A percentile compares a stretch with the other conserved stretches of the same genome.
Evolutionary conservation across 768 basidiomycete species (phyloP).

Genomic region (Leccinum ochraceum): DNA sequence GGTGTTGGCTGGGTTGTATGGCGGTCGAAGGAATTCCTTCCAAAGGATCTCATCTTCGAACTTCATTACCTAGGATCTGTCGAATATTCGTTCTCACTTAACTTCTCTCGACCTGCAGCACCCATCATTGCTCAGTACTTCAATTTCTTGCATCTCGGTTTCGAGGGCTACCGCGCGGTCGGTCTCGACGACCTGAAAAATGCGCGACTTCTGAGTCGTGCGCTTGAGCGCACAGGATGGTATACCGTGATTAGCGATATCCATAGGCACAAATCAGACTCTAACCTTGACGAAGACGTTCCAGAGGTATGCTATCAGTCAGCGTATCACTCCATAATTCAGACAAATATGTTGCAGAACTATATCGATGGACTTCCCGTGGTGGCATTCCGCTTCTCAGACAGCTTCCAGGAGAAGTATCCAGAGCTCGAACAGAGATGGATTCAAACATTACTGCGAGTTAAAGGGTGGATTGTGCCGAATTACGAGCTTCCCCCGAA

Average conservation of each 20-base stretch:
- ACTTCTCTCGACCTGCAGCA: slow-evolving; percentile 62
- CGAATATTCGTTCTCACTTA: slow-evolving; percentile 76
- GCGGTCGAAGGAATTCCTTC: slow-evolving; percentile 55
- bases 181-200: slow-evolving; percentile 55
- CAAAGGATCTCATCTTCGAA: slow-evolving; percentile 71
- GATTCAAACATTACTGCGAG: slow-evolving; percentile 51
- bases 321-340: background rate
- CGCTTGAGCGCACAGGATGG: slow-evolving; percentile 57
- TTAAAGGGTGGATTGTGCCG: slow-evolving; percentile 59
- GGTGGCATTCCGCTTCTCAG: slow-evolving; percentile 55
- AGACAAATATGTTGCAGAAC: slow-evolving; percentile 21
- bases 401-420: slow-evolving; percentile 50
- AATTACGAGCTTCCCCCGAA: slow-evolving; percentile 61
- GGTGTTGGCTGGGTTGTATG: slow-evolving; percentile 69
- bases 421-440: slow-evolving; percentile 60
- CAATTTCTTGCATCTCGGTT: slow-evolving; percentile 63
- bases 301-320: slow-evolving; percentile 47
- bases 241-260: slow-evolving; percentile 56
- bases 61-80: slow-evolving; percentile 51
- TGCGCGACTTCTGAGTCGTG: slow-evolving; percentile 64
- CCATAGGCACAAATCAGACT: slow-evolving; percentile 41
- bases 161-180: slow-evolving; percentile 50
- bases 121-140: slow-evolving; percentile 65
- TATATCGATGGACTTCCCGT: slow-evolving; percentile 56
- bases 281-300: slow-evolving; percentile 49